Evolutionary conservation across 1,139 yeast species (phyloP), one percentile per base, ranked within the genome.

Genomic region (Saccharomycopsis hybrid): DNA sequence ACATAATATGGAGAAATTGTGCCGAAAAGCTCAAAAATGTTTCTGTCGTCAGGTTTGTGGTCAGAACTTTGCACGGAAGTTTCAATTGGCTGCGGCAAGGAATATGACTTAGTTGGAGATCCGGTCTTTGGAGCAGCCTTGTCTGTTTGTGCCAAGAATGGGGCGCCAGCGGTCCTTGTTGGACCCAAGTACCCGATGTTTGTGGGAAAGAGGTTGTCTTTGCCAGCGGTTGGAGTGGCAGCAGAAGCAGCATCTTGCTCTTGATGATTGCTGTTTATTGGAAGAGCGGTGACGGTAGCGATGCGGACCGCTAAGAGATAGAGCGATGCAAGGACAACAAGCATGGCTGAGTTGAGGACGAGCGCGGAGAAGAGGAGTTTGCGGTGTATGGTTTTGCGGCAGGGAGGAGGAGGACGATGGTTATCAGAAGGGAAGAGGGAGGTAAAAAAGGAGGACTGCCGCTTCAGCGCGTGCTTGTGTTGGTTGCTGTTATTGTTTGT

Each of bases 1-100:
- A 71, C 74, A 28, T 69, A 60, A 55, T 73, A 76, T 1, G 80
- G 80, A 2, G 72, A 77, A 18, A 73, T 60, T 3, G 77, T 77
- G 5, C 76, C 77, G 54, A 76, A 64, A 59, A 65, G 72, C 32
- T 70, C 65, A 48, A 73, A 60, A 36, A 74, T 63, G 54, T 73
- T 74, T 11, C 52, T 36, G 30, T 51, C 50, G 7, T 25, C 40
- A 7, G 42, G 39, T 9, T 38, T 38, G 38, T 54, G 54, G 46
- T 56, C 57, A 25, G 33, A 44, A 18, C 52, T 42, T 42, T 56
- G 58, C 25, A 52, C 48, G 11, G 55, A 44, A 8, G 55, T 53
- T 41, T 56, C 58, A 38, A 49, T 46, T 41, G 58, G 58, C 38
- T 54, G 54, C 1, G 57, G 58, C 4, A 42, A 43, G 18, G 46